Evolutionary conservation across 441 rosid genomes (phyloP).

Genomic region (Populus trichocarpa): DNA sequence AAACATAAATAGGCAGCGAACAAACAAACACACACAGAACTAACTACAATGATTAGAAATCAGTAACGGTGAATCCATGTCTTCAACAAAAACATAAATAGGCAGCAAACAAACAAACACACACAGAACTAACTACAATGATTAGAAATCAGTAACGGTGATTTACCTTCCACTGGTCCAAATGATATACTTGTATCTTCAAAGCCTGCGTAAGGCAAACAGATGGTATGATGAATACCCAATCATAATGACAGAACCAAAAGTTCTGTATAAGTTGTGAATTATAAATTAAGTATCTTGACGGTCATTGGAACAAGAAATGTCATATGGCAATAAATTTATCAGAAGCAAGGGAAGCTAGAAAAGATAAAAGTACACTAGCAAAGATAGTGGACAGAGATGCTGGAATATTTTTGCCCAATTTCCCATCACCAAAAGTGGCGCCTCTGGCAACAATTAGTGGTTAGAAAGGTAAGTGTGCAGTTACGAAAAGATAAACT

Average conservation of each 20-base stretch:
- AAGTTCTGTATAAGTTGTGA: neutral
- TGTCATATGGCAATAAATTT: neutral
- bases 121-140: neutral
- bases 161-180: constrained; percentile 93
- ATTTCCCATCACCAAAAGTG: neutral
- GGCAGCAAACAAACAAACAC: no score
- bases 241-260: neutral
- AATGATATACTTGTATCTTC: constrained; percentile 82
- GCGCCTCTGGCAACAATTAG: neutral
- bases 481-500: neutral
- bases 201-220: constrained; percentile 59
- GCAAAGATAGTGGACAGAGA: neutral
- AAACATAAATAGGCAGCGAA: no score
- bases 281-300: neutral
- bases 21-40: no score
- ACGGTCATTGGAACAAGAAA: neutral
- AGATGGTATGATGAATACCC: constrained; percentile 7
- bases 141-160: neutral
- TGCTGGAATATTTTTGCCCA: neutral
- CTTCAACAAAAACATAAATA: no score
- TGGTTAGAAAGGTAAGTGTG: neutral
- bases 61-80: no score
- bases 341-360: neutral
- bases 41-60: no score
- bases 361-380: neutral